Conservation (phyloP, 495 filamentous ascomycete species). For the Annulohypoxylon nitens region DNA sequence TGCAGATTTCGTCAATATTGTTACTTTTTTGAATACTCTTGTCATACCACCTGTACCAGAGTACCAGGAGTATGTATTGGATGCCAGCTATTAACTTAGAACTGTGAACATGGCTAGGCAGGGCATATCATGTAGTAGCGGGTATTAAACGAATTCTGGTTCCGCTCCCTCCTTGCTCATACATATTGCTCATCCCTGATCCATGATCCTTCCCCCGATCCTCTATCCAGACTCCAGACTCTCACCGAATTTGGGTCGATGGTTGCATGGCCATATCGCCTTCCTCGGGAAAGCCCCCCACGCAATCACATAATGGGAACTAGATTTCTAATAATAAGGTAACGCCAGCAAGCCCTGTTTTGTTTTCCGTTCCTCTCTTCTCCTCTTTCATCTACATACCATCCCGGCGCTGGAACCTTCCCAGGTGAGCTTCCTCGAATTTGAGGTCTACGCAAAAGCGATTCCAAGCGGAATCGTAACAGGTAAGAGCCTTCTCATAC, state of each 20-base stretch:
- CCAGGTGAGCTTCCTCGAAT: neutral
- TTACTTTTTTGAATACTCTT: slow-evolving; percentile 33
- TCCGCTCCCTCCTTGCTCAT: slow-evolving; percentile 30
- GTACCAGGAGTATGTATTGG: slow-evolving; percentile 26
- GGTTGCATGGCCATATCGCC: slow-evolving; percentile 35
- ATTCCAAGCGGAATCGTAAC: slow-evolving; percentile 21
- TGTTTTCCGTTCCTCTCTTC: neutral
- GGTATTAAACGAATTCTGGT: slow-evolving; percentile 25
- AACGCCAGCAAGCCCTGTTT: neutral
- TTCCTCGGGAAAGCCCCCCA: slow-evolving; percentile 35
- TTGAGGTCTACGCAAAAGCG: neutral
- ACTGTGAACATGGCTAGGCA: slow-evolving; percentile 19
- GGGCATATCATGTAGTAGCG: slow-evolving; percentile 29
- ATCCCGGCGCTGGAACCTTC: neutral
- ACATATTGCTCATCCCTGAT: slow-evolving; percentile 37
- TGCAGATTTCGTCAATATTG: slow-evolving; percentile 29
- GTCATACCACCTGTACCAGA: slow-evolving; percentile 41
- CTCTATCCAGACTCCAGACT: slow-evolving; percentile 32
- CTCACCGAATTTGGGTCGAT: slow-evolving; percentile 41
- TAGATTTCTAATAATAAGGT: slow-evolving; percentile 18
- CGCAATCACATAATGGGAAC: slow-evolving; percentile 24
- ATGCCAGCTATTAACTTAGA: neutral
- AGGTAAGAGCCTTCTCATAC: neutral
- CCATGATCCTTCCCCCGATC: slow-evolving; percentile 38
- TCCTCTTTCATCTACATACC: neutral